These are phyloP conservation scores for Citrus reticulata DNA, from an alignment of 345 rosid genomes.

Conservation along the genomic window DNA sequence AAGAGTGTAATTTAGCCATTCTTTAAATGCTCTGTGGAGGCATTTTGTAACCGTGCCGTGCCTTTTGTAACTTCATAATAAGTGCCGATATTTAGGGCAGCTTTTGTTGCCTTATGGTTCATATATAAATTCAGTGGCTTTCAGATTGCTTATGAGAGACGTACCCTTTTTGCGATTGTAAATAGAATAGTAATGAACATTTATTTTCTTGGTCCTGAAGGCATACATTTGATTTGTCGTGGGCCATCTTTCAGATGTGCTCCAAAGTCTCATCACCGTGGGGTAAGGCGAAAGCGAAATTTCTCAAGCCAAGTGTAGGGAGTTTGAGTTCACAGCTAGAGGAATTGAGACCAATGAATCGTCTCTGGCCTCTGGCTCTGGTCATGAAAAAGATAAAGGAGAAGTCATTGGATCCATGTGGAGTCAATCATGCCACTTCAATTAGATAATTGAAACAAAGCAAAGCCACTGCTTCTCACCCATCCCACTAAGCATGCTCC, in stretches of 20 bases:
- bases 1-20: conserved; percentile 24
- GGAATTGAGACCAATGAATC: background rate
- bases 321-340: background rate
- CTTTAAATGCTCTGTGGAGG: conserved; percentile 26
- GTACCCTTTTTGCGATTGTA: conserved; percentile 6
- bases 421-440: background rate
- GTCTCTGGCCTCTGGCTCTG: background rate
- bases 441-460: conserved; percentile 6
- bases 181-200: background rate
- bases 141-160: background rate
- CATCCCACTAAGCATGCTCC: conserved; percentile 20
- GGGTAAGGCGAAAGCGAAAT: background rate
- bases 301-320: background rate
- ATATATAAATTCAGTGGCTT: conserved; percentile 5
- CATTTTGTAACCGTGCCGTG: conserved; percentile 26
- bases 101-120: conserved; percentile 12
- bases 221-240: background rate
- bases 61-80: conserved; percentile 19
- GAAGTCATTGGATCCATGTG: background rate
- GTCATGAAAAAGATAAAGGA: background rate
- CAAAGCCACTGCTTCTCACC: conserved; percentile 29
- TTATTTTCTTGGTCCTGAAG: background rate
- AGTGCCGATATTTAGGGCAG: conserved; percentile 15
- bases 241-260: background rate
- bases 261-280: background rate